Evolutionary conservation across 441 rosid genomes (phyloP).

Genomic region (Pelargonium cotyledonis): DNA sequence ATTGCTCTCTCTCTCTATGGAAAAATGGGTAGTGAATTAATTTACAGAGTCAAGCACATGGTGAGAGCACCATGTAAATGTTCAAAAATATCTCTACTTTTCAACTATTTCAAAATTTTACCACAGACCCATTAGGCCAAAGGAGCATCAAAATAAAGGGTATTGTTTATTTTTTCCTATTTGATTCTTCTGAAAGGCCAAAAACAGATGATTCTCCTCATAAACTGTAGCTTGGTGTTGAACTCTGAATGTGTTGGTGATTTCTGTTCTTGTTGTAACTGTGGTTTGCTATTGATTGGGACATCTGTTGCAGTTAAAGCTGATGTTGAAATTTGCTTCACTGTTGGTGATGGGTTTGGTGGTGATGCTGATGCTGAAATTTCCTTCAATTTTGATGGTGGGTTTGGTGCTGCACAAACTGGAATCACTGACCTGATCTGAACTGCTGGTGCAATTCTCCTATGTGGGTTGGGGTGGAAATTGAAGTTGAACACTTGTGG

Average conservation of each 20-base stretch:
- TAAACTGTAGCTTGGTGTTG: too few species aligned
- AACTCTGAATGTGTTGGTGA: too few species aligned
- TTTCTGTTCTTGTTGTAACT: too few species aligned
- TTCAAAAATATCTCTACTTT: neutral
- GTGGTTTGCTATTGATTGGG: neutral
- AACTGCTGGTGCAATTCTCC: constrained; percentile 61
- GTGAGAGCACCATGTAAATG: too few species aligned
- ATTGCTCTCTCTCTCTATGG: too few species aligned
- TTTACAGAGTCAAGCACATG: neutral
- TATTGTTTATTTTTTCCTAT: neutral
- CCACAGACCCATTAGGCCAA: neutral
- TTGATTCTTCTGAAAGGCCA: too few species aligned
- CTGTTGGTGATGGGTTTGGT: neutral
- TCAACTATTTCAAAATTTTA: neutral
- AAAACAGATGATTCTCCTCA: neutral
- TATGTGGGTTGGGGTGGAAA: constrained; percentile 14
- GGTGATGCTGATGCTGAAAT: neutral
- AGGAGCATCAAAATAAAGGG: neutral
- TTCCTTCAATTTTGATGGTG: neutral
- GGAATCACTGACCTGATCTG: constrained; percentile 74
- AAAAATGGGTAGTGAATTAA: too few species aligned
- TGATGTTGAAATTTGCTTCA: neutral
- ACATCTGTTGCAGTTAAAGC: constrained; percentile 32
- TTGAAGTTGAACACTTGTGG: neutral
- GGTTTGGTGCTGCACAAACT: constrained; percentile 46